phyloP scores from a whole-genome alignment of 2,329 filamentous ascomycete genomes.

The Colletotrichum endophyticum region DNA sequence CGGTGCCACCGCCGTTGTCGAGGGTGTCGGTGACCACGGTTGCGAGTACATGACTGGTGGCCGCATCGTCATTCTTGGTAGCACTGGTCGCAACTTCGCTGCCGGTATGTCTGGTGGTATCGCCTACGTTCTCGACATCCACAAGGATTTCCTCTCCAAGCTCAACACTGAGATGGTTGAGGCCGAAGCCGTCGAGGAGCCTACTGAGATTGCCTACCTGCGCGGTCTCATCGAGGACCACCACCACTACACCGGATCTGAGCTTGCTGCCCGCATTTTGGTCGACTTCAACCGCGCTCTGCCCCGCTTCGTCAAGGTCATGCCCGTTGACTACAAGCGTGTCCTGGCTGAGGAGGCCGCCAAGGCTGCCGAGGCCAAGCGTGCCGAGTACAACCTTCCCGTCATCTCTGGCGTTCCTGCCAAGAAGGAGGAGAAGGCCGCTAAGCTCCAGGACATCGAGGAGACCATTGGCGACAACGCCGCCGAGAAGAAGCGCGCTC shows the following conservation, averaged over 20 bases:
- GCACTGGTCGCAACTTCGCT: slow-evolving; percentile 94
- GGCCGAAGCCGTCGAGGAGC: slow-evolving; percentile 81
- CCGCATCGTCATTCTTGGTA: slow-evolving; percentile 84
- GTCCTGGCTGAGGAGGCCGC: slow-evolving; percentile 85
- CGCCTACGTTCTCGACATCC: slow-evolving; percentile 89
- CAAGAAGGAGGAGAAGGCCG: slow-evolving; percentile 69
- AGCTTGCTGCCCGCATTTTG: slow-evolving; percentile 89
- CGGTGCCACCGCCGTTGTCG: slow-evolving; percentile 92
- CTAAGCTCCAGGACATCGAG: slow-evolving; percentile 82
- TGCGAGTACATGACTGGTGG: slow-evolving; percentile 99
- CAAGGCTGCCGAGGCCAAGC: slow-evolving; percentile 85
- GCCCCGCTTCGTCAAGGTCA: slow-evolving; percentile 88
- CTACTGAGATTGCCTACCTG: slow-evolving; percentile 86
- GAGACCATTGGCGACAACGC: slow-evolving; percentile 86
- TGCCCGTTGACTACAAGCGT: slow-evolving; percentile 96
- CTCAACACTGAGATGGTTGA: slow-evolving; percentile 99
- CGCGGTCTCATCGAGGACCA: slow-evolving; percentile 94
- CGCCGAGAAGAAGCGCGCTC: slow-evolving; percentile 85
- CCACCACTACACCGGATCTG: slow-evolving; percentile 96
- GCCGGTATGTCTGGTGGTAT: slow-evolving; percentile 99
- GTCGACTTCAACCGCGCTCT: slow-evolving; percentile 95
- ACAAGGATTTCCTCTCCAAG: slow-evolving; percentile 89
- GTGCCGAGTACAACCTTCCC: slow-evolving; percentile 81
- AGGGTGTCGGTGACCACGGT: slow-evolving; percentile 94
- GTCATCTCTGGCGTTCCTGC: slow-evolving; percentile 72